Base-by-base conservation (phyloP, 768 basidiomycete genomes). In the Pleurotus giganteus region DNA sequence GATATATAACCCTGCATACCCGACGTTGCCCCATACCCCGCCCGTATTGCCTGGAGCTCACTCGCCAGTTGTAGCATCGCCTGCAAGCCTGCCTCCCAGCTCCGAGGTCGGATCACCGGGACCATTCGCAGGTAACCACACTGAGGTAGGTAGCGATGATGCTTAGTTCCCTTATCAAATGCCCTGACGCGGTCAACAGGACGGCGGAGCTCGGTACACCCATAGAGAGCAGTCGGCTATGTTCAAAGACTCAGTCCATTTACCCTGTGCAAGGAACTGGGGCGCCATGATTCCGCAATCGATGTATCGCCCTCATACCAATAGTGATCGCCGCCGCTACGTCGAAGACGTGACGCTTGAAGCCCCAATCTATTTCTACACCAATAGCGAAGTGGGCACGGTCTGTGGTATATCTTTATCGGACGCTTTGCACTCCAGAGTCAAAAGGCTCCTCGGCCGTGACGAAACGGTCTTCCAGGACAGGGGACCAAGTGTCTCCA, bases 401-500 rank as follows among this genome's bases (percentile, higher is more conserved):
- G 43, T 51, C 31, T 80, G 74, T 56, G 89, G 89, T 12, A 81
- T 91, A 55, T 70, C 76, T 2, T 73, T 90, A 46, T 69, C 71
- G 9, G 89, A 91, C 60, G 87, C 85, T 7, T 63, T 89, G 53
- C 84, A 75, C 64, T 81, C 79, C 54, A 78, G 77, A 50, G 81
- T 85, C 42, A 77, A 75, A 62, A 71, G 77, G 36, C 74, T 91
- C 28, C 65, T 65, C 17, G 72, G 76, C 56, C 82, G 82, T 27
- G 87, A 89, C 36, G 81, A 85, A 57, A 72, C 73, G 4, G 87
- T 91, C 64, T 90, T 91, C 58, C 73, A 80, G 61, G 76, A 83
- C 3, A 82, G 89, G 39, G 89, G 89, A 2, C 89, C 89, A 6
- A 89, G 88, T 37, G 86, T 91, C 31, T 91, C 89, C 1, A 87